Conservation (phyloP, 495 filamentous ascomycete genomes). For the Extremus antarcticus region DNA sequence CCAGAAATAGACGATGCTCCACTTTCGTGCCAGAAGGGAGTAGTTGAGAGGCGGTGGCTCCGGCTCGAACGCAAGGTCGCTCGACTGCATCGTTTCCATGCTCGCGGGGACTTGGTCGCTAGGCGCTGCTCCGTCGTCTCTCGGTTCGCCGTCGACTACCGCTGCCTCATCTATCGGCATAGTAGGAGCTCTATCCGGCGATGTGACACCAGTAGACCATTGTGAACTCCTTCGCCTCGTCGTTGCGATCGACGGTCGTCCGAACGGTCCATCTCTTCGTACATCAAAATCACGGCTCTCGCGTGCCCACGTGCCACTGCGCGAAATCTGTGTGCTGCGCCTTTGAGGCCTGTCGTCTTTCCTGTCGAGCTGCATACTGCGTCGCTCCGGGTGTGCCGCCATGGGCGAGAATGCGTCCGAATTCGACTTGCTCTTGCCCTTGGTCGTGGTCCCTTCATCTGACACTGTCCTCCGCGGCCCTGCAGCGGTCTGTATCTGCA, state of each 20-base stretch:
- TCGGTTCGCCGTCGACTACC: background rate
- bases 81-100: constrained; percentile 7
- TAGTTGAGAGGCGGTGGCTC: constrained; percentile 47
- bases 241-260: constrained; percentile 17
- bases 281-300: constrained; percentile 14
- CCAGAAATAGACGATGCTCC: constrained; percentile 49
- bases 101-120: constrained; percentile 1
- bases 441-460: background rate
- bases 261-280: constrained; percentile 15
- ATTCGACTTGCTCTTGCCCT: background rate
- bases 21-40: constrained; percentile 42
- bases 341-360: background rate
- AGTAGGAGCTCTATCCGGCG: background rate
- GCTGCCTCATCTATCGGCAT: background rate
- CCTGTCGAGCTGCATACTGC: constrained; percentile 1
- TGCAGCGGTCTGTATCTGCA: background rate
- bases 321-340: constrained; percentile 3
- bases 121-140: background rate
- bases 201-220: background rate
- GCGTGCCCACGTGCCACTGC: background rate
- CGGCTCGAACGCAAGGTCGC: constrained; percentile 25
- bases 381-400: background rate
- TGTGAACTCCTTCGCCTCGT: constrained; percentile 4
- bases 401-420: background rate
- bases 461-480: background rate